Evolutionary conservation across 164 flowering plant genomes (phyloP).

Genomic region (Akebia trifoliata): DNA sequence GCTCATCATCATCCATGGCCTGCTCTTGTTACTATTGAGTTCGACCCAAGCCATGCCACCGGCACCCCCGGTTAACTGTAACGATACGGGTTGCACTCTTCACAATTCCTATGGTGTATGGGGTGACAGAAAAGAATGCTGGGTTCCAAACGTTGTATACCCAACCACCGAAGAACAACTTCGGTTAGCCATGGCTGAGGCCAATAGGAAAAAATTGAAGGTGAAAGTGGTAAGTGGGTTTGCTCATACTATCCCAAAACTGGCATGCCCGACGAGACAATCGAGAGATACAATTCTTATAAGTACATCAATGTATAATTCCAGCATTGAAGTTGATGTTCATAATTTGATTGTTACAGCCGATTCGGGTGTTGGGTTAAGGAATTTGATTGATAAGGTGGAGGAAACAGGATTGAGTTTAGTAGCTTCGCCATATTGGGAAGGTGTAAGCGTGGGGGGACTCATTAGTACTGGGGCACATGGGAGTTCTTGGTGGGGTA

Average conservation of each 20-base stretch:
- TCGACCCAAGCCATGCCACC: conserved; percentile 51
- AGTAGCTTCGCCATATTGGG: conserved; percentile 88
- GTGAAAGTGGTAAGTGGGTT: conserved; percentile 54
- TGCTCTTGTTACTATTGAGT: conserved; percentile 8
- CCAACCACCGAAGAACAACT: conserved; percentile 74
- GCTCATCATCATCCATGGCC: not conserved
- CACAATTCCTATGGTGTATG: conserved; percentile 69
- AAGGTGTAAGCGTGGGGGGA: conserved; percentile 87
- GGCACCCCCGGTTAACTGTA: conserved; percentile 47
- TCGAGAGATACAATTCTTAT: conserved; percentile 37
- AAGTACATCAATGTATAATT: conserved; percentile 52
- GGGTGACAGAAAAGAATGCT: conserved; percentile 63
- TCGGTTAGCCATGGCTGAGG: conserved; percentile 48
- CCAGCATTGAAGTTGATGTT: conserved; percentile 43
- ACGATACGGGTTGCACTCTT: conserved; percentile 42
- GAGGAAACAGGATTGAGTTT: conserved; percentile 61
- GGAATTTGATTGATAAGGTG: conserved; percentile 54
- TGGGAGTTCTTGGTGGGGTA: conserved; percentile 93
- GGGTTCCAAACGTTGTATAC: conserved; percentile 34
- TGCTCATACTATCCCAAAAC: conserved; percentile 75
- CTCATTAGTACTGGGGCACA: conserved; percentile 70
- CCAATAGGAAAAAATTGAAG: conserved; percentile 40
- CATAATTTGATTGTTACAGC: conserved; percentile 39
- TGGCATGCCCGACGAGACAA: conserved; percentile 50
- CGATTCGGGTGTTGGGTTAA: conserved; percentile 64